Conservation (phyloP, 2,329 filamentous ascomycete species). For the Kalaharituber pfeilii region DNA sequence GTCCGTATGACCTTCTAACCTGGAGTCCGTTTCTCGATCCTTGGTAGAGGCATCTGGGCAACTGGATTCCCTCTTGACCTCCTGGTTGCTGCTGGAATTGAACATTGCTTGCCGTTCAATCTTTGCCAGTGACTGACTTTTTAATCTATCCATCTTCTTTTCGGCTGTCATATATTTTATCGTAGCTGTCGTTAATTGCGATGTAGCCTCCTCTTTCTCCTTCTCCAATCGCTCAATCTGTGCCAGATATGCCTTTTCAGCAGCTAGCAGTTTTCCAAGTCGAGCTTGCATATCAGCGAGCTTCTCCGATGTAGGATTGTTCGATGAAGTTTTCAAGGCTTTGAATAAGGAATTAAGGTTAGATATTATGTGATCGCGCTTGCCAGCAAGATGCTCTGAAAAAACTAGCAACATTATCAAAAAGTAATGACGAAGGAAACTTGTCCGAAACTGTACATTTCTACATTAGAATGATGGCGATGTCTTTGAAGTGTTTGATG, state of each 20-base stretch:
- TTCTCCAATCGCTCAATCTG: constrained; percentile 57
- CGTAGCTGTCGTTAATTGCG: constrained; percentile 74
- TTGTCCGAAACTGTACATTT: constrained; percentile 31
- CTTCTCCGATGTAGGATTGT: constrained; percentile 44
- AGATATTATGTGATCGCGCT: constrained; percentile 57
- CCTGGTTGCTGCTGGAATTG: constrained; percentile 38
- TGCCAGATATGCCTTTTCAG: constrained; percentile 63
- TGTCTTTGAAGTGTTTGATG: constrained; percentile 13
- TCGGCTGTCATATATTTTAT: constrained; percentile 88
- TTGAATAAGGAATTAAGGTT: constrained; percentile 54
- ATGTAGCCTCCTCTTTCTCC: constrained; percentile 71
- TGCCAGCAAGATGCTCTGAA: constrained; percentile 59
- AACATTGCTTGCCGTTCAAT: constrained; percentile 76
- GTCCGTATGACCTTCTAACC: constrained; percentile 45
- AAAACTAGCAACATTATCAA: constrained; percentile 55
- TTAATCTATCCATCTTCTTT: constrained; percentile 77
- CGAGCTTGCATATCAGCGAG: constrained; percentile 55
- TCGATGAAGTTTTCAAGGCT: constrained; percentile 35
- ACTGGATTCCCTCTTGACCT: constrained; percentile 34
- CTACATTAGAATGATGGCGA: neutral
- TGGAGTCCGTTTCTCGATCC: constrained; percentile 37
- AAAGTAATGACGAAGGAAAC: constrained; percentile 42
- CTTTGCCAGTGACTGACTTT: constrained; percentile 78
- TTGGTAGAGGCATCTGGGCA: constrained; percentile 32
- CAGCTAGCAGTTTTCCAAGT: constrained; percentile 55